phyloP scores from a whole-genome alignment of 352 stramenopile genomes.

The Phytophthora fragariaefolia region DNA sequence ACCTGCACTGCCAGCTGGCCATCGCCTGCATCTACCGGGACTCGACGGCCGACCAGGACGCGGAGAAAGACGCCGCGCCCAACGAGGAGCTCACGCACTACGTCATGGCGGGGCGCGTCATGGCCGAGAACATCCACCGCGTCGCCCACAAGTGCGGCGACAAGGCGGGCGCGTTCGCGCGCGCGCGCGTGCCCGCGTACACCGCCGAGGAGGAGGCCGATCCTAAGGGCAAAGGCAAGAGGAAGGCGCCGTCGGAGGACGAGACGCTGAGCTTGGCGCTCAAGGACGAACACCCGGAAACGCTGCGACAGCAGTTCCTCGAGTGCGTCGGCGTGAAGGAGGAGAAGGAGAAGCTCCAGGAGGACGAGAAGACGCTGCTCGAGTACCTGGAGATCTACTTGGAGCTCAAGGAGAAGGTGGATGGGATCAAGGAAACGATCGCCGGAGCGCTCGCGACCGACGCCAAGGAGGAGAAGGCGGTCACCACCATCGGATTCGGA shows the following conservation, averaged over 20 bases:
- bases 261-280: constrained; percentile 49
- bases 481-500: constrained; percentile 82
- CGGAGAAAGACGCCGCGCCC: constrained; percentile 30
- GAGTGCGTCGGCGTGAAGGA: constrained; percentile 45
- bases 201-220: constrained; percentile 22
- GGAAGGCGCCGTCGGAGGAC: constrained; percentile 41
- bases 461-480: constrained; percentile 34
- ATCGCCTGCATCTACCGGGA: constrained; percentile 89
- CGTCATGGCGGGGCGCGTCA: constrained; percentile 79
- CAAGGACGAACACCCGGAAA: constrained; percentile 55
- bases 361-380: constrained; percentile 57
- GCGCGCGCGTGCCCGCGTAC: constrained; percentile 63
- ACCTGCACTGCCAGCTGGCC: constrained; percentile 85
- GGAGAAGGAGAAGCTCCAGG: constrained; percentile 31
- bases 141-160: constrained; percentile 46
- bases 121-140: constrained; percentile 84
- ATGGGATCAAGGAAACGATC: constrained; percentile 71
- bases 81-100: constrained; percentile 81
- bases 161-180: constrained; percentile 59
- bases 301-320: constrained; percentile 66
- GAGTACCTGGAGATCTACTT: constrained; percentile 89
- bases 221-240: constrained; percentile 75
- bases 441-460: constrained; percentile 29
- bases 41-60: constrained; percentile 33
- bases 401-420: constrained; percentile 88